A percentile compares a stretch with the other conserved stretches of the same genome.
Evolutionary conservation across 495 filamentous ascomycete species (phyloP).

Genomic region (Bacidia gigantensis): DNA sequence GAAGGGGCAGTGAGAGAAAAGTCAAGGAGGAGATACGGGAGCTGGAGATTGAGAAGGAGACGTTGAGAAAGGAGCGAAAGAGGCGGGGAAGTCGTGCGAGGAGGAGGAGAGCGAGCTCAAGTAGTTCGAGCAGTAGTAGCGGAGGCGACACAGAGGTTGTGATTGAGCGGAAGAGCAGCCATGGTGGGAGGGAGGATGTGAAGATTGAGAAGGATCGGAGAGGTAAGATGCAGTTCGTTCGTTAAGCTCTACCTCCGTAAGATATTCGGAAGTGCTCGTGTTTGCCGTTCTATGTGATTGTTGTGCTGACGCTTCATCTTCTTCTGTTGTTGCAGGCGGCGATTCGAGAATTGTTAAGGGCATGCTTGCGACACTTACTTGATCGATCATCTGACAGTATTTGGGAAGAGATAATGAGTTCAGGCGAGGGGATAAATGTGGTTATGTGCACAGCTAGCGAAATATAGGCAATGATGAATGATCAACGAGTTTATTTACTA

Average conservation of each 20-base stretch:
- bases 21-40: slow-evolving; percentile 43
- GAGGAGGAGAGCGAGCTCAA: background rate
- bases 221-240: slow-evolving; percentile 63
- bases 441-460: too few relatives aligned
- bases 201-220: slow-evolving; percentile 69
- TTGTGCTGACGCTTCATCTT: slow-evolving; percentile 15
- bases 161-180: slow-evolving; percentile 26
- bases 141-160: slow-evolving; percentile 42
- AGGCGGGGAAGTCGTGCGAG: slow-evolving; percentile 38
- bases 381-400: too few relatives aligned
- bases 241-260: slow-evolving; percentile 24
- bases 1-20: slow-evolving; percentile 31
- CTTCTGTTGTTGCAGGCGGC: slow-evolving; percentile 30
- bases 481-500: background rate
- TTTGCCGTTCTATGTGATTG: background rate
- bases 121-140: slow-evolving; percentile 28
- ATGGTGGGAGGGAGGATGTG: slow-evolving; percentile 33
- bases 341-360: slow-evolving; percentile 52
- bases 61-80: slow-evolving; percentile 30
- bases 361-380: slow-evolving; percentile 69
- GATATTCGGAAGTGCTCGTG: slow-evolving; percentile 35
- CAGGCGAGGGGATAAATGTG: too few relatives aligned
- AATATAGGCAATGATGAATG: too few relatives aligned
- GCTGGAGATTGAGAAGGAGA: slow-evolving; percentile 38
- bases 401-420: too few relatives aligned